Percentiles rank a stretch among this genome's conserved stretches.
phyloP scores from a whole-genome alignment of 352 stramenopile genomes.

The Globisporangium nunn region DNA sequence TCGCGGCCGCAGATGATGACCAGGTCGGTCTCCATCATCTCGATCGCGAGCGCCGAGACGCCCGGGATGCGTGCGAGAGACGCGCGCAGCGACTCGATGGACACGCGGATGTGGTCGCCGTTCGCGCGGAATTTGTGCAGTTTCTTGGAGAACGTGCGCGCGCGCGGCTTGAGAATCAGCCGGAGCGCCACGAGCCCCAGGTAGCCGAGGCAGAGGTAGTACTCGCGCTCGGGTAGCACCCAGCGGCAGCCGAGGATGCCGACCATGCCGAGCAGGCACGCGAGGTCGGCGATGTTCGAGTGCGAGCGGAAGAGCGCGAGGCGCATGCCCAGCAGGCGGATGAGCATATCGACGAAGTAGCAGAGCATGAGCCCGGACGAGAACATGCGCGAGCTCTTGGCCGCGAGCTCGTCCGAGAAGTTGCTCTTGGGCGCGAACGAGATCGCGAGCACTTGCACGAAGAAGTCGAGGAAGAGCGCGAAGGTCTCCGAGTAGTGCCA shows the following conservation, averaged over 20 bases:
- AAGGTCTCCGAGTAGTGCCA: slow-evolving; percentile 87
- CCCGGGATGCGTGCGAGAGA: slow-evolving; percentile 76
- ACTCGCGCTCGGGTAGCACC: slow-evolving; percentile 51
- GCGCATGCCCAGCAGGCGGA: slow-evolving; percentile 65
- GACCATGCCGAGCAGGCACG: slow-evolving; percentile 66
- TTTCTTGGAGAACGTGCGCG: slow-evolving; percentile 83
- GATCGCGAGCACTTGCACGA: slow-evolving; percentile 74
- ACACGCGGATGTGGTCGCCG: slow-evolving; percentile 80
- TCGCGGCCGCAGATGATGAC: slow-evolving; percentile 84
- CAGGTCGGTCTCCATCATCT: slow-evolving; percentile 88
- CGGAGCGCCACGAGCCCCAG: slow-evolving; percentile 55
- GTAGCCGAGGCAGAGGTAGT: slow-evolving; percentile 68
- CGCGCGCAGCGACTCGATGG: slow-evolving; percentile 74
- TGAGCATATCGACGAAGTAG: slow-evolving; percentile 82
- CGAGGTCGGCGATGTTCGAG: slow-evolving; percentile 75
- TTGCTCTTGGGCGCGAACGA: slow-evolving; percentile 61
- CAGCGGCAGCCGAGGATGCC: slow-evolving; percentile 43
- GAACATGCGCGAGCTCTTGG: slow-evolving; percentile 66
- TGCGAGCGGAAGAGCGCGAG: slow-evolving; percentile 72
- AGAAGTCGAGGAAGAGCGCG: slow-evolving; percentile 82
- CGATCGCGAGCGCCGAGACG: slow-evolving; percentile 74
- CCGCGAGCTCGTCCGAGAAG: slow-evolving; percentile 57
- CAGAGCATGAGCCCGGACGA: slow-evolving; percentile 69
- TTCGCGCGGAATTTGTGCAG: slow-evolving; percentile 85
- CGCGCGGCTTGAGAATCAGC: slow-evolving; percentile 80